Base-by-base conservation (phyloP, 2,329 filamentous ascomycete genomes). In the Calonectria honghensis region DNA sequence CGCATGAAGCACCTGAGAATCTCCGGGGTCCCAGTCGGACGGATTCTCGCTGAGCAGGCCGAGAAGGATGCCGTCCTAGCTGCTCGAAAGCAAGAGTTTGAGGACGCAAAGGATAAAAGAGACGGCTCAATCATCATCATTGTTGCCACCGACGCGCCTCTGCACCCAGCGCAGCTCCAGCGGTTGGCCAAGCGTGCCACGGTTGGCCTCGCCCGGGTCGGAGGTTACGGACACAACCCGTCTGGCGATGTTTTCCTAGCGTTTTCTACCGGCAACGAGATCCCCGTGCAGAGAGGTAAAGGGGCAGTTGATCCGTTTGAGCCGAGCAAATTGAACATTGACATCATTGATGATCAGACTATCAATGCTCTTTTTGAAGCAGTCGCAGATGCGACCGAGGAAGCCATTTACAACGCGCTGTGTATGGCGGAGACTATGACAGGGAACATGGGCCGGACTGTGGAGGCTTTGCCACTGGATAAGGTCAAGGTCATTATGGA, bases 191-290 rank as follows among this genome's bases (percentile, higher is more conserved):
- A 90, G 74, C 88, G 91, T 35, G 91, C 91, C 2, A 91, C 91
- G 0, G 88, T 92, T 0, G 92, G 92, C 1, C 82, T 93, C 0
- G 84, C 90, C 0, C 86, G 88, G 50, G 91, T 92, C 0, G 91
- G 92, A 4, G 90, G 91, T 0, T 89, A 90, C 71, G 91, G 90
- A 0, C 86, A 89, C 27, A 93, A 92, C 75, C 87, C 87, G 20
- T 92, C 90, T 0, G 92, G 92, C 0, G 92, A 93, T 72, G 88
- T 93, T 64, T 92, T 93, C 79, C 85, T 93, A 7, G 91, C 91
- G 0, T 90, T 93, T 73, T 93, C 90, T 9, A 93, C 91, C 0
- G 90, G 85, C 14, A 90, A 89, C 72, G 82, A 85, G 54, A 83
- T 90, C 5, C 77, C 76, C 0, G 79, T 79, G n/a, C 87, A 89